Base-by-base conservation (phyloP, 2,329 filamentous ascomycete genomes). In the Aspergillus cejpii region DNA sequence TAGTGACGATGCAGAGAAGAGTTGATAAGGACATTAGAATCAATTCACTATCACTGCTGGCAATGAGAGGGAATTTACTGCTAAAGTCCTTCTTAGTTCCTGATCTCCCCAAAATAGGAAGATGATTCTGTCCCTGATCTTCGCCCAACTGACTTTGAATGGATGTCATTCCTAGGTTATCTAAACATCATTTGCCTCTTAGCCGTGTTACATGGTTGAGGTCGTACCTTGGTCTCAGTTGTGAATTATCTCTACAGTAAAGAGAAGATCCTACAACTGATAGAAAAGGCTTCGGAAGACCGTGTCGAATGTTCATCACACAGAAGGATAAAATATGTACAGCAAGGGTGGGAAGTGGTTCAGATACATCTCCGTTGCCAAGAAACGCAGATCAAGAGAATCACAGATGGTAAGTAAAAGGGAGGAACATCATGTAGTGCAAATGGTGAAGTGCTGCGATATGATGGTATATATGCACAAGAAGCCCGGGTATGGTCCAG, bases 401-500 rank as follows among this genome's bases (percentile, higher is more conserved):
- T 12, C 37, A 28, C 21, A 39, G 7, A 19, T 11, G 4, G 14
- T n/a, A 34, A 10, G 33, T 37, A 12, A 23, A 27, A 19, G 23
- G 28, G 38, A 29, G n/a, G n/a, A 29, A 27, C 17, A 5, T 20
- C 31, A 34, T 20, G 31, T 15, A 11, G 15, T 5, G 31, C 11
- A 34, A n/a, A 34, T 34, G 31, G 11, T 8, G 17, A 34, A n/a
- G 31, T 15, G 15, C 31, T 20, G 31, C 15, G 31, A 40, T 27
- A 27, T 19, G 23, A 29, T 20, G 26, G 38, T 27, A 27, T 26
- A 40, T 19, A 29, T 19, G 15, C 23, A 19, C 24, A 26, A 38
- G 12, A 26, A 52, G 45, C 40, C 34, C 39, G 51, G 54, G 52
- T 55, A 55, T 57, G 49, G 44, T 50, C 41, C 39, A 24, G 28